Conservation (phyloP, 169 alveolate species). For the Pseudocohnilembus persalinus region DNA sequence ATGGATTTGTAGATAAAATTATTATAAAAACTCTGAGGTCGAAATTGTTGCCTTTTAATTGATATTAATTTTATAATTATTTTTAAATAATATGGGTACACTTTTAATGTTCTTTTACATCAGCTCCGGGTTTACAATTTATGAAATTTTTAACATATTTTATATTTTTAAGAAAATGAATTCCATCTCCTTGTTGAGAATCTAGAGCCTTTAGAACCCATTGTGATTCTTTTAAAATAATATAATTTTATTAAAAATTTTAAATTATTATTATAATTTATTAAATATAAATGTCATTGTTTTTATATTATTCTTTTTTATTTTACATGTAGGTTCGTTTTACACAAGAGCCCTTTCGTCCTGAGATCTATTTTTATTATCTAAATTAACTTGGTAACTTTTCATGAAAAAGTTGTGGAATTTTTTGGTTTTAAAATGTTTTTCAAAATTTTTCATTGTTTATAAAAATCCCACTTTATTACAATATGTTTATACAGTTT, state of each 20-base stretch:
- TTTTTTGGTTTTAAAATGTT: background rate
- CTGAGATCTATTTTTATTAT: background rate
- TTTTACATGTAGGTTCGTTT: background rate
- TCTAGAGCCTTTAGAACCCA: background rate
- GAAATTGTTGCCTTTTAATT: background rate
- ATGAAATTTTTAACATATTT: no score
- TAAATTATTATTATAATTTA: no score
- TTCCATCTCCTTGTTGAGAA: background rate
- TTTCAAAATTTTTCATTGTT: background rate
- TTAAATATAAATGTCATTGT: background rate
- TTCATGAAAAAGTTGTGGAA: background rate
- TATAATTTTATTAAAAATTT: no score
- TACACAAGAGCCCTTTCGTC: background rate
- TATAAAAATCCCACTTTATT: background rate
- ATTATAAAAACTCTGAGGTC: background rate
- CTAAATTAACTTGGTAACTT: no score
- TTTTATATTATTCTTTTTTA: background rate
- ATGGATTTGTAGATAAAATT: background rate
- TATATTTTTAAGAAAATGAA: no score
- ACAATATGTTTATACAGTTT: background rate
- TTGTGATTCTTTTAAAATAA: background rate
- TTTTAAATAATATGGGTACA: background rate
- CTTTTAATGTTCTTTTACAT: background rate
- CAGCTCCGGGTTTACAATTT: background rate
- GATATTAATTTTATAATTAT: no score